These are phyloP conservation scores for Euphorbia schlechtendalii DNA, from an alignment of 441 rosid species.

Conservation along the genomic window DNA sequence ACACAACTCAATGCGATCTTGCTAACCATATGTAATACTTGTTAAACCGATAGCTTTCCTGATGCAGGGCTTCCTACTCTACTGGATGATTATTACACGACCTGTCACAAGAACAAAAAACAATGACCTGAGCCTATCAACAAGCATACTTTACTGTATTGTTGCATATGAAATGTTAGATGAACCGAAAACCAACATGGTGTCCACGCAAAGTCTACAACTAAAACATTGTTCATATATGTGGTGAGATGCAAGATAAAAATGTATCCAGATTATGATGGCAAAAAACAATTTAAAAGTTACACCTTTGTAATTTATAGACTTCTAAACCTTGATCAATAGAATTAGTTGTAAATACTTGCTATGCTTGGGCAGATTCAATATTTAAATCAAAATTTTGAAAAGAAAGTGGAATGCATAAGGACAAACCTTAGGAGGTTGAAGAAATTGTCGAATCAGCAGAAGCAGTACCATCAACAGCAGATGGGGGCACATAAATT, in stretches of 20 bases:
- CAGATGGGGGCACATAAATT: conserved; percentile 54
- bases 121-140: background rate
- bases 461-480: conserved; percentile 20
- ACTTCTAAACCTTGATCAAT: no score
- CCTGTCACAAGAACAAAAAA: conserved; percentile 7
- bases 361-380: background rate
- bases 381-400: background rate
- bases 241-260: no score
- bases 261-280: no score
- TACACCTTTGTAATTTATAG: no score
- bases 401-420: background rate
- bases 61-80: conserved; percentile 6
- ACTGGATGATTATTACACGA: conserved; percentile 2
- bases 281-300: no score
- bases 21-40: background rate
- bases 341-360: background rate
- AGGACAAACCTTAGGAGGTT: conserved; percentile 25
- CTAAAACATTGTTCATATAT: no score
- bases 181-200: background rate
- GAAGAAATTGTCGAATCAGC: conserved; percentile 23
- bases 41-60: background rate
- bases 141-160: background rate
- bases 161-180: background rate
- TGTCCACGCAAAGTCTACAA: no score
- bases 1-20: conserved; percentile 4